These are phyloP conservation scores for Cucurbita pepo DNA, from an alignment of 306 rosid genomes.

Conservation along the genomic window DNA sequence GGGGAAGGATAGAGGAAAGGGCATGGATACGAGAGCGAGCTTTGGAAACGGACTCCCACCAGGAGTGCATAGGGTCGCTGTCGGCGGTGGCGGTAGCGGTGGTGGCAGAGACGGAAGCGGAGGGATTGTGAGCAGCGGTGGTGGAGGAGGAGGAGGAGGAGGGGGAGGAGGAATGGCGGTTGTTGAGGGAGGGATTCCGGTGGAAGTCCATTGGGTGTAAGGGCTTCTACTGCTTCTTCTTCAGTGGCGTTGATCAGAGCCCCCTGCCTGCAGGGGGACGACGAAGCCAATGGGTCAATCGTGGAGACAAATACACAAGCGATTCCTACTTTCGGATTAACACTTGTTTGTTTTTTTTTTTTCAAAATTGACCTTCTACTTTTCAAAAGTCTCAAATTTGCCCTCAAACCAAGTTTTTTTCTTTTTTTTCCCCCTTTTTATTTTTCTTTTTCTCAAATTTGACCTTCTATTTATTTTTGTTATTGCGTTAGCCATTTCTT, in stretches of 20 bases:
- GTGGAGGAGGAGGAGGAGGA: constrained; percentile 24
- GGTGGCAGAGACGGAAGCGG: constrained; percentile 4
- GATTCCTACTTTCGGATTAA: not conserved
- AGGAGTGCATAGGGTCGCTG: constrained; percentile 71
- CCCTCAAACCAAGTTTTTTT: not conserved
- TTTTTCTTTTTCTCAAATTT: no score
- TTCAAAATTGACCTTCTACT: not conserved
- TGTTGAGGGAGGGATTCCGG: constrained; percentile 12
- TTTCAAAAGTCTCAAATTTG: not conserved
- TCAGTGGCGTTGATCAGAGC: not conserved
- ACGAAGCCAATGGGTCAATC: constrained; percentile 1
- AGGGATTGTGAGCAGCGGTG: constrained; percentile 1
- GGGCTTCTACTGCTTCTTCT: not conserved
- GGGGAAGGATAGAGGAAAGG: constrained; percentile 48
- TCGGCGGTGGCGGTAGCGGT: constrained; percentile 13
- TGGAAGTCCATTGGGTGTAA: constrained; percentile 33
- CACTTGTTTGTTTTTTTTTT: not conserved
- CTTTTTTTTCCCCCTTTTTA: not conserved
- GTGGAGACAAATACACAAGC: not conserved
- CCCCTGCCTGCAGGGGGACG: constrained; percentile 2
- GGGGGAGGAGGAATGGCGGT: constrained; percentile 16
- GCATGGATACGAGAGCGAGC: constrained; percentile 86
- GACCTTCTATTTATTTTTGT: no score
- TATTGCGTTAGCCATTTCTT: no score
- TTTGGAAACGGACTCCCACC: constrained; percentile 95